Conservation (phyloP, 805 yeast species). For the Candida nemodendra region DNA sequence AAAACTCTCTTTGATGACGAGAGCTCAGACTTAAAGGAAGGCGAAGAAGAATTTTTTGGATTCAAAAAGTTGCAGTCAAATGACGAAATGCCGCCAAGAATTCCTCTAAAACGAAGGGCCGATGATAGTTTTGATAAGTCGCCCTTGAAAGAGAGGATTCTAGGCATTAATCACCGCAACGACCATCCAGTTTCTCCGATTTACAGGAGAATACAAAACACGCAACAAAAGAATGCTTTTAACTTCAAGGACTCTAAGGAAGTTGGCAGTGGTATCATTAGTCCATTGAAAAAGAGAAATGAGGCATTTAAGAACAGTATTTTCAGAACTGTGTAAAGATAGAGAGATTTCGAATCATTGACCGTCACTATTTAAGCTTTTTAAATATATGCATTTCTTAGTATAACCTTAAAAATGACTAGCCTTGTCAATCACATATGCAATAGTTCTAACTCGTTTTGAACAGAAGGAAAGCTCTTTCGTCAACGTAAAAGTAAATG, state of each 20-base stretch:
- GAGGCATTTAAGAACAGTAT: conserved; percentile 18
- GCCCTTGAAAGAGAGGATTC: conserved; percentile 11
- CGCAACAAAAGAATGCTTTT: conserved; percentile 7
- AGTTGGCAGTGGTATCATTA: conserved; percentile 9
- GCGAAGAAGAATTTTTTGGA: conserved; percentile 5
- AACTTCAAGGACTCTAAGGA: conserved; percentile 4
- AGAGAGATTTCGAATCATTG: too few species aligned
- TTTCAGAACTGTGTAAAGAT: conserved; percentile 13
- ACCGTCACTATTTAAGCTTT: too few species aligned
- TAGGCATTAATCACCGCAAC: conserved; percentile 6
- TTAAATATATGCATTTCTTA: too few species aligned
- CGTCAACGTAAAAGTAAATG: conserved; percentile 68
- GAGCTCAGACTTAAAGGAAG: conserved; percentile 1
- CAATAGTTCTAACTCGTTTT: conserved; percentile 61
- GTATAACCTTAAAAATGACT: too few species aligned
- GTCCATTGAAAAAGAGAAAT: conserved; percentile 26
- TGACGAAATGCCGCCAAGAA: conserved; percentile 2
- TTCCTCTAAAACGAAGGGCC: conserved; percentile 9
- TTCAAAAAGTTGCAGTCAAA: not conserved
- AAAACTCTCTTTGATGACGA: conserved; percentile 12
- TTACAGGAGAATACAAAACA: conserved; percentile 17
- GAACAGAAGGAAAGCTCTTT: conserved; percentile 65
- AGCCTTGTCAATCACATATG: too few species aligned
- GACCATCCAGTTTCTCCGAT: conserved; percentile 18
- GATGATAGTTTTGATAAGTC: conserved; percentile 8